These are phyloP conservation scores for Candida ortonii DNA, from an alignment of 805 yeast genomes.

Conservation along the genomic window DNA sequence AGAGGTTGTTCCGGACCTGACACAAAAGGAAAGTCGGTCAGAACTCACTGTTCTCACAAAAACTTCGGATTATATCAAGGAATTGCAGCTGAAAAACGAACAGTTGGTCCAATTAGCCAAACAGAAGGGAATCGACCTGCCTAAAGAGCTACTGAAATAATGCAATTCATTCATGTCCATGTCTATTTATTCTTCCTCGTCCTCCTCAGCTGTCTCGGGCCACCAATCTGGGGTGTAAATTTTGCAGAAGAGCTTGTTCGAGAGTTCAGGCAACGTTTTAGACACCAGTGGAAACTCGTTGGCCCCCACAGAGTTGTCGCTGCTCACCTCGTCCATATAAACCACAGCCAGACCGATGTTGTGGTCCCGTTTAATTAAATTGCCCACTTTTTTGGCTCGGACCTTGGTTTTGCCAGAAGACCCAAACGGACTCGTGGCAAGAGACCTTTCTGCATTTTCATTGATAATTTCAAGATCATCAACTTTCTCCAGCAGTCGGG, in stretches of 20 bases:
- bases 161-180: conserved; percentile 6
- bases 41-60: conserved; percentile 74
- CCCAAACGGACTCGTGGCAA: conserved; percentile 17
- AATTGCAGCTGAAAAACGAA: conserved; percentile 49
- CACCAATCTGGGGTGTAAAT: conserved; percentile 73
- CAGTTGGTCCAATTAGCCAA: conserved; percentile 41
- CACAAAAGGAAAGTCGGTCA: conserved; percentile 69
- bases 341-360: conserved; percentile 67
- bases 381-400: conserved; percentile 54
- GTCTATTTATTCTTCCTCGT: conserved; percentile 10
- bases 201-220: conserved; percentile 44
- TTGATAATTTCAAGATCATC: conserved; percentile 22
- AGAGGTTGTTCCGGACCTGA: conserved; percentile 67
- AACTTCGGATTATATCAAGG: conserved; percentile 46
- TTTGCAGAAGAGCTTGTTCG: conserved; percentile 40
- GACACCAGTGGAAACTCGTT: conserved; percentile 23
- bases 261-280: conserved; percentile 17
- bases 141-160: conserved; percentile 32
- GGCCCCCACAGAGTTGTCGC: conserved; percentile 21
- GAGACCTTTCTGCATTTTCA: background rate
- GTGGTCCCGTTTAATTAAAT: conserved; percentile 52
- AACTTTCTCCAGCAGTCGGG: conserved; percentile 1
- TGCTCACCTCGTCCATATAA: conserved; percentile 35
- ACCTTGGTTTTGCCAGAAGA: conserved; percentile 23
- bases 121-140: conserved; percentile 37